A percentile compares a stretch with the other conserved stretches of the same genome.
These are phyloP conservation scores for Oryza glumipatula DNA, from an alignment of 176 grass and related monocot species.

Conservation along the genomic window DNA sequence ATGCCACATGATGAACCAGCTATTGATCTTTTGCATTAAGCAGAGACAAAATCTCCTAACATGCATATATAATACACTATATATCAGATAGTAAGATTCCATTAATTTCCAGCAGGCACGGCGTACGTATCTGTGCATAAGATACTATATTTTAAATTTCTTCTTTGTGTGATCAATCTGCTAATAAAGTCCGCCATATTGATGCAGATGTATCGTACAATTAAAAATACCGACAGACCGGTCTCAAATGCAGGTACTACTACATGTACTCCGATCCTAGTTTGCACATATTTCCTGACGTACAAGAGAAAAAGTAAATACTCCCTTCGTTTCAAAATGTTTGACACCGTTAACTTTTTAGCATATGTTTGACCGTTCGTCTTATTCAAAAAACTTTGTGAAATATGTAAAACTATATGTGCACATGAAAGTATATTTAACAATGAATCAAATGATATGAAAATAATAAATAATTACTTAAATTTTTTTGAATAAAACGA, in stretches of 20 bases:
- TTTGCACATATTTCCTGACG: not conserved
- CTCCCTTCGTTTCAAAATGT: too few species aligned
- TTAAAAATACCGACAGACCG: constrained; percentile 66
- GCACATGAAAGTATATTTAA: too few species aligned
- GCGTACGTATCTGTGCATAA: not conserved
- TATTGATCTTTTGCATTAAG: not conserved
- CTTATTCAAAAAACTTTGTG: too few species aligned
- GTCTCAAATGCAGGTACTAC: constrained; percentile 53
- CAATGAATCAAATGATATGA: too few species aligned
- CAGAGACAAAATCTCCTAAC: not conserved
- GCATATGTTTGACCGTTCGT: too few species aligned
- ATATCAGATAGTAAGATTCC: not conserved
- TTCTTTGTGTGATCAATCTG: not conserved
- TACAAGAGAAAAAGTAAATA: not conserved
- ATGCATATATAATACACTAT: too few species aligned
- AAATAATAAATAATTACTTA: too few species aligned
- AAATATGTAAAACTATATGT: too few species aligned
- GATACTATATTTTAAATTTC: not conserved
- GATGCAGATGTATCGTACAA: constrained; percentile 67
- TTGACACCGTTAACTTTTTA: too few species aligned
- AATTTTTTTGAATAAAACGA: too few species aligned
- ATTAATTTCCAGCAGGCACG: not conserved
- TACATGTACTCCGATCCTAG: not conserved
- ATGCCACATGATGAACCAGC: not conserved
- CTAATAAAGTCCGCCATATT: constrained; percentile 19